A percentile compares a stretch with the other conserved stretches of the same genome.
These are phyloP conservation scores for Anthoceros angustus DNA, from an alignment of 225 moss, liverwort and hornwort genomes.

Conservation along the genomic window DNA sequence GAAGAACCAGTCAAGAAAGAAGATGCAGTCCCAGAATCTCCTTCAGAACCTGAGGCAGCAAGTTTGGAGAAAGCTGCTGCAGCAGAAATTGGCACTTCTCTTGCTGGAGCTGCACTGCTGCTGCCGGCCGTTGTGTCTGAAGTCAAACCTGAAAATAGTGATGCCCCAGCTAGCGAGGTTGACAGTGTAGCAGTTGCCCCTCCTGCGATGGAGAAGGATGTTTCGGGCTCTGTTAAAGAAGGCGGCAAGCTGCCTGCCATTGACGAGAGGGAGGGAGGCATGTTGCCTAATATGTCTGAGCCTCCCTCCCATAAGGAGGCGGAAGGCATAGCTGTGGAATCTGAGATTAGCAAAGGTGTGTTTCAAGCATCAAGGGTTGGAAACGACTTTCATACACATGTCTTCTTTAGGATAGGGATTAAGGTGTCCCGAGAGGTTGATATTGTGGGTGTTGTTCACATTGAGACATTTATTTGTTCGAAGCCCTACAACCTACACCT, in stretches of 20 bases:
- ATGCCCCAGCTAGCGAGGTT: conserved; percentile 72
- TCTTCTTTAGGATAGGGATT: conserved; percentile 61
- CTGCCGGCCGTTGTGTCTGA: conserved; percentile 21
- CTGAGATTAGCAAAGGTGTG: conserved; percentile 99
- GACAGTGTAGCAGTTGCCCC: conserved; percentile 25
- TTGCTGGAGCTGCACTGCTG: conserved; percentile 30
- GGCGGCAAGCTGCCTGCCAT: conserved; percentile 76
- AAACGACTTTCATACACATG: conserved; percentile 57
- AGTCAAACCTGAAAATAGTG: conserved; percentile 68
- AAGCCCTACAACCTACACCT: conserved; percentile 14
- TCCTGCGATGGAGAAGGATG: conserved; percentile 25
- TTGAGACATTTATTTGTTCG: conserved; percentile 35
- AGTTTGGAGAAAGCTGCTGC: conserved; percentile 9
- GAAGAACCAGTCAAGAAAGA: conserved; percentile 38
- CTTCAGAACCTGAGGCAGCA: conserved; percentile 27
- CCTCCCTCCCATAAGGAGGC: conserved; percentile 99
- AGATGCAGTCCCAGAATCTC: conserved; percentile 39
- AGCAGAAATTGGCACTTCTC: conserved; percentile 5
- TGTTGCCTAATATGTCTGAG: conserved; percentile 92
- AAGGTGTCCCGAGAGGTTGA: conserved; percentile 60
- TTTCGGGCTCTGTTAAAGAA: conserved; percentile 55
- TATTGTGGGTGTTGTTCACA: conserved; percentile 43
- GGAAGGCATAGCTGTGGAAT: conserved; percentile 99
- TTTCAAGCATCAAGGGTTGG: conserved; percentile 79
- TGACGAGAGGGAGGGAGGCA: conserved; percentile 97